A percentile compares a stretch with the other conserved stretches of the same genome.
phyloP scores from a whole-genome alignment of 768 basidiomycete genomes.

The Hericium coralloides region DNA sequence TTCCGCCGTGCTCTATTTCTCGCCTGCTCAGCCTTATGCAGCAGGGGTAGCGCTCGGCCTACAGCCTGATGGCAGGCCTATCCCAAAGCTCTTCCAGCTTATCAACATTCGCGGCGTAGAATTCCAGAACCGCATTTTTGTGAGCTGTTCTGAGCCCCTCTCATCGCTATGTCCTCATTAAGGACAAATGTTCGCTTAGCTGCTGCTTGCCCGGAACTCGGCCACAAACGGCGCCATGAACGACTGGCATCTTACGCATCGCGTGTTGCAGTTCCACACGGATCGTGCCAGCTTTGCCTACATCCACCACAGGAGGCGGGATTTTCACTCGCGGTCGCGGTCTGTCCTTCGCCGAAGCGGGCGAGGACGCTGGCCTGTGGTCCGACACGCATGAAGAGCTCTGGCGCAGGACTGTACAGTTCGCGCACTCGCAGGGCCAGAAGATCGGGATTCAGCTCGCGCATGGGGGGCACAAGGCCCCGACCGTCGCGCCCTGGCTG shows the following conservation, averaged over 20 bases:
- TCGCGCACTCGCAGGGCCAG: constrained; percentile 63
- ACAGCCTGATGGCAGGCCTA: constrained; percentile 29
- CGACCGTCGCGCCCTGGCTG: constrained; percentile 55
- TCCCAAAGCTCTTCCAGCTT: constrained; percentile 27
- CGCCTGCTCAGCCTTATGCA: constrained; percentile 34
- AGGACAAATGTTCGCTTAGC: background rate
- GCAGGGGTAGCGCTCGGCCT: constrained; percentile 36
- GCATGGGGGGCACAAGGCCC: constrained; percentile 73
- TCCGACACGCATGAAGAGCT: constrained; percentile 42
- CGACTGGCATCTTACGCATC: constrained; percentile 3
- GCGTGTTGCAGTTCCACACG: background rate
- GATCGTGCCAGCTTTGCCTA: background rate
- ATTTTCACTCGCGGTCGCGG: constrained; percentile 48
- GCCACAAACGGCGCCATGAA: background rate
- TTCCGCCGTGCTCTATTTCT: constrained; percentile 34
- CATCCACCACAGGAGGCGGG: background rate
- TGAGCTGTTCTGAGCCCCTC: background rate
- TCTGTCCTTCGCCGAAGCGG: constrained; percentile 57
- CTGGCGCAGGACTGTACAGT: constrained; percentile 47
- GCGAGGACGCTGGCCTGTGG: constrained; percentile 55
- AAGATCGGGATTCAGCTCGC: constrained; percentile 72
- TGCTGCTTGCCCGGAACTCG: constrained; percentile 4
- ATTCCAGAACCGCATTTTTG: constrained; percentile 22
- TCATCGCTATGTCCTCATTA: background rate
- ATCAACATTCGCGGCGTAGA: constrained; percentile 30